Conservation (phyloP, 768 basidiomycete genomes). For the Lactarius deliciosus region DNA sequence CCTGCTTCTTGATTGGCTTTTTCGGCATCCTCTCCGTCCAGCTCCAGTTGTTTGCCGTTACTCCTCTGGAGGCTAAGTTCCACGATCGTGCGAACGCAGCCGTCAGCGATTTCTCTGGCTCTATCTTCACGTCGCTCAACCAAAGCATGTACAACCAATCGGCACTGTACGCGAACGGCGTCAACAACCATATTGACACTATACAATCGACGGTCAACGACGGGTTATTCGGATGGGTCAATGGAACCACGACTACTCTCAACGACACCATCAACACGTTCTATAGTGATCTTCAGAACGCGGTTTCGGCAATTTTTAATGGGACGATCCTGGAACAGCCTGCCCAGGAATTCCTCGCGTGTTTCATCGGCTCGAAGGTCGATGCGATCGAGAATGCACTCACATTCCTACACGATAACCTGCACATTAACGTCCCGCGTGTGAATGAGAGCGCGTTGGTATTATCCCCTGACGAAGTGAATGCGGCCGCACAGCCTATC, state of each 20-base stretch:
- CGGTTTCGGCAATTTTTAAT: slow-evolving; percentile 78
- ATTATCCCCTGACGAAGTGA: slow-evolving; percentile 66
- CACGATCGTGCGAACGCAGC: slow-evolving; percentile 58
- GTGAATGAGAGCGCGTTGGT: slow-evolving; percentile 75
- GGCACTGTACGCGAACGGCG: slow-evolving; percentile 65
- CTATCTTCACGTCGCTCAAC: slow-evolving; percentile 77
- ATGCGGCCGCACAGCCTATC: slow-evolving; percentile 78
- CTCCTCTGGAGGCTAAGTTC: slow-evolving; percentile 70
- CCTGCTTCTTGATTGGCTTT: slow-evolving; percentile 90
- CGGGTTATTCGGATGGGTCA: slow-evolving; percentile 93
- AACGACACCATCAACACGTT: slow-evolving; percentile 86
- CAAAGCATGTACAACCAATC: slow-evolving; percentile 82
- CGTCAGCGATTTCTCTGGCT: slow-evolving; percentile 62
- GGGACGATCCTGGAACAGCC: slow-evolving; percentile 80
- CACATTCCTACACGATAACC: slow-evolving; percentile 89
- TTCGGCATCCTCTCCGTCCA: slow-evolving; percentile 86
- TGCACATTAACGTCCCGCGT: slow-evolving; percentile 74
- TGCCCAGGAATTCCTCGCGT: slow-evolving; percentile 82
- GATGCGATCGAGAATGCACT: slow-evolving; percentile 81
- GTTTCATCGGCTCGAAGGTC: slow-evolving; percentile 91
- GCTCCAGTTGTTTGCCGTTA: slow-evolving; percentile 79
- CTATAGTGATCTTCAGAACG: slow-evolving; percentile 79
- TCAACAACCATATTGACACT: slow-evolving; percentile 68
- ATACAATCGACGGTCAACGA: slow-evolving; percentile 81
- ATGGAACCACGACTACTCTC: slow-evolving; percentile 81